Evolutionary conservation across 495 filamentous ascomycete genomes (phyloP), one percentile per base, ranked within the genome.

Genomic region (Zalerion maritima): DNA sequence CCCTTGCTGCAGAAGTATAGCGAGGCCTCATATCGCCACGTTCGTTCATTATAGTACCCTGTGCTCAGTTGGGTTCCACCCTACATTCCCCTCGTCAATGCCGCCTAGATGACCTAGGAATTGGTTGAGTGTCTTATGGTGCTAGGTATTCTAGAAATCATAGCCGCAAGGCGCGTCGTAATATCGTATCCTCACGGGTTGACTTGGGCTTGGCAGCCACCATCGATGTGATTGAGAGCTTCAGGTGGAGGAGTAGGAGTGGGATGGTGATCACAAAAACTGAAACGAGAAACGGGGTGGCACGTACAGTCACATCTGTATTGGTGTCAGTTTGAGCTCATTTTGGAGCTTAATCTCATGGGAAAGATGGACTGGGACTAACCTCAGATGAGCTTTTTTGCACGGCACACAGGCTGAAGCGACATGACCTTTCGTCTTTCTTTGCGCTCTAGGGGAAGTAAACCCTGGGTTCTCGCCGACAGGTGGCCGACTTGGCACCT

Each of bases 361-460:
- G 37, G 38, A 45, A 33, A 36, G 6, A n/a, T 38, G 35, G 31
- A 27, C 36, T 32, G 13, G 9, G 30, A 49, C 54, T 40, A 55
- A 69, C 65, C 67, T 57, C 36, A 97, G 60, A 67, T 97, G 89
- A 35, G 91, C 92, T 54, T 77, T 84, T 51, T 94, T 94, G 61
- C 89, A 97, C 45, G 94, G 91, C 32, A 94, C 79, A 50, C 89
- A 97, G 11, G 89, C 89, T 19, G 86, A 94, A 20, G 87, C 83
- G 26, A 97, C 89, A 59, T 97, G 89, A 8, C 83, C 83, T 47
- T 96, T 97, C 5, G 84, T 77, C 42, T 86, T 81, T 39, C 85
- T 69, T 10, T 83, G 81, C 5, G 75, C 60, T 38, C 77, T 81
- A n/a, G 64, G 58, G 23, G 63, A 62, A 4, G 49, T 42, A 21